Percentiles rank a stretch among this genome's conserved stretches.
Conservation (phyloP, 2,329 filamentous ascomycete species). For the Aureobasidium zeae region DNA sequence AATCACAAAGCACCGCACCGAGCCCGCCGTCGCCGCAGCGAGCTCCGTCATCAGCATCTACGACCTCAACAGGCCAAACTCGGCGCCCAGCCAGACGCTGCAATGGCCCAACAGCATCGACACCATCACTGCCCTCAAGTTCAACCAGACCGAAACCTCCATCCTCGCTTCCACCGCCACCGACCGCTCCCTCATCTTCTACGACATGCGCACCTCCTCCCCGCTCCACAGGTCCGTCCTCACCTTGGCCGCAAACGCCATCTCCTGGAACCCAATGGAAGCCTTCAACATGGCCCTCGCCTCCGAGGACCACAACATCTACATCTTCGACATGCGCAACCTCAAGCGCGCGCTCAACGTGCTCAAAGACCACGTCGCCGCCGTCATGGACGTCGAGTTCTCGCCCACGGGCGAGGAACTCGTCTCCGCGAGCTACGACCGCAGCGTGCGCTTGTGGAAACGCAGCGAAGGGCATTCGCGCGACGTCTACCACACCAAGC, state of each 20-base stretch:
- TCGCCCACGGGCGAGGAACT: slow-evolving; percentile 90
- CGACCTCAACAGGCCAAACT: slow-evolving; percentile 70
- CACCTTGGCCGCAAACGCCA: slow-evolving; percentile 70
- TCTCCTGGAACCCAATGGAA: slow-evolving; percentile 95
- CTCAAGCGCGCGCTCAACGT: slow-evolving; percentile 82
- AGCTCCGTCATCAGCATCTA: slow-evolving; percentile 76
- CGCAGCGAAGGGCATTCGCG: slow-evolving; percentile 71
- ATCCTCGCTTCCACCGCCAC: slow-evolving; percentile 76
- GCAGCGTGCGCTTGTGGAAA: slow-evolving; percentile 79
- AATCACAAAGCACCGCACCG: slow-evolving; percentile 70
- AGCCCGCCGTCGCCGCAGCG: slow-evolving; percentile 67
- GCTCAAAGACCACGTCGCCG: slow-evolving; percentile 78
- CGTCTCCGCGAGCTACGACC: slow-evolving; percentile 80
- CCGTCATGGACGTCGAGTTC: slow-evolving; percentile 95
- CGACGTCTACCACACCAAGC: slow-evolving; percentile 94
- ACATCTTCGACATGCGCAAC: slow-evolving; percentile 90
- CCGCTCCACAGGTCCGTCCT: slow-evolving; percentile 74
- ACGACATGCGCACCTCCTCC: slow-evolving; percentile 79
- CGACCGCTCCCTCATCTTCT: slow-evolving; percentile 80
- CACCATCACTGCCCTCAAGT: slow-evolving; percentile 78
- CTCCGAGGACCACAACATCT: slow-evolving; percentile 88
- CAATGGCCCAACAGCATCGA: slow-evolving; percentile 82
- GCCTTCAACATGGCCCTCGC: slow-evolving; percentile 90
- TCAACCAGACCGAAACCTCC: slow-evolving; percentile 91
- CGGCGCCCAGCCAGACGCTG: slow-evolving; percentile 69